Evolutionary conservation across 352 stramenopile species (phyloP).

Genomic region (Globisporangium carolinianum): DNA sequence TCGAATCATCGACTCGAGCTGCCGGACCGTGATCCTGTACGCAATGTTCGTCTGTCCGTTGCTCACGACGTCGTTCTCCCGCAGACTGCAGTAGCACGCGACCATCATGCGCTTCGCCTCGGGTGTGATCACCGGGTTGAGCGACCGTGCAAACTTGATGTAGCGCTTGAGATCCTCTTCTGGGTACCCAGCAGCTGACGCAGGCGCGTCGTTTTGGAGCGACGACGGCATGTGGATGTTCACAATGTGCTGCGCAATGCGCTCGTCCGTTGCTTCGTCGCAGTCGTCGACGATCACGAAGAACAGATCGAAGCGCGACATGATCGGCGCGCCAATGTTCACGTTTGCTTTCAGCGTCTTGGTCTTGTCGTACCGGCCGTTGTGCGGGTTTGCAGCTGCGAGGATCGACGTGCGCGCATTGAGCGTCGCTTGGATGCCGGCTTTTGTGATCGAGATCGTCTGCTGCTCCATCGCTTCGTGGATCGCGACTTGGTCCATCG

Average conservation of each 20-base stretch:
- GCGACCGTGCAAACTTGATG: slow-evolving; percentile 85
- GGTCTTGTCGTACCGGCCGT: slow-evolving; percentile 91
- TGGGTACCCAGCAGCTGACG: slow-evolving; percentile 33
- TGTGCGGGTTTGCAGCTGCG: slow-evolving; percentile 98
- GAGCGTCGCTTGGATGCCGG: slow-evolving; percentile 97
- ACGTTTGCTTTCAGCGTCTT: slow-evolving; percentile 89
- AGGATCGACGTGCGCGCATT: slow-evolving; percentile 99
- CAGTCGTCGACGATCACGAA: slow-evolving; percentile 99
- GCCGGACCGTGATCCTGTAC: slow-evolving; percentile 98
- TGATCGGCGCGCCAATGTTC: slow-evolving; percentile 93
- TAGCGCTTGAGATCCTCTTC: slow-evolving; percentile 94
- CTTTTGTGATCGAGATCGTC: slow-evolving; percentile 98
- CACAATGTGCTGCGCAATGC: slow-evolving; percentile 97
- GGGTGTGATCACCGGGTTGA: slow-evolving; percentile 61
- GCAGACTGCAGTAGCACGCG: slow-evolving; percentile 95
- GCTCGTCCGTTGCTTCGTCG: slow-evolving; percentile 91
- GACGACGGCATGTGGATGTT: slow-evolving; percentile 89
- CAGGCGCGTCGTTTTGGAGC: slow-evolving; percentile 22
- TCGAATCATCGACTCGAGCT: slow-evolving; percentile 98
- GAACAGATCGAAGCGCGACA: slow-evolving; percentile 99
- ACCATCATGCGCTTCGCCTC: slow-evolving; percentile 91
- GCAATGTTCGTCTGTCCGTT: slow-evolving; percentile 92
- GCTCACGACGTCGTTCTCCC: slow-evolving; percentile 93
- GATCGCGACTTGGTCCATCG: slow-evolving; percentile 97
- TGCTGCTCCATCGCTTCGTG: slow-evolving; percentile 99